These are phyloP conservation scores for Brassica hybrid DNA, from an alignment of 441 rosid genomes.

Conservation along the genomic window DNA sequence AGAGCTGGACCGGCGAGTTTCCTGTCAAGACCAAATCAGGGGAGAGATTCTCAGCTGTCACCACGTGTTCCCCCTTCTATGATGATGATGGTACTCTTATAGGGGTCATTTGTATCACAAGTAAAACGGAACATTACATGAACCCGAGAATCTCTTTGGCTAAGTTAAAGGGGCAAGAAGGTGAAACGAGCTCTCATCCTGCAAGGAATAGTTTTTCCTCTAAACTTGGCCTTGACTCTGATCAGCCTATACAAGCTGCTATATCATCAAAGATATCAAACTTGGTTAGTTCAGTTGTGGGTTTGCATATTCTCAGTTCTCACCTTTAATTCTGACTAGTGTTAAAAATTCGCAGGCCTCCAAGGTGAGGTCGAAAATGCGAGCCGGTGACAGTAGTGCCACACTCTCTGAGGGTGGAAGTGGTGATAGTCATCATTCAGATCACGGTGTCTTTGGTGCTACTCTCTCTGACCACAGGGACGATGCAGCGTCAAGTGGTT, in stretches of 20 bases:
- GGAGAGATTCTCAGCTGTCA: slow-evolving; percentile 62
- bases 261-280: slow-evolving; percentile 85
- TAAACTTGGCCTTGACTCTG: slow-evolving; percentile 78
- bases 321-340: slow-evolving; percentile 37
- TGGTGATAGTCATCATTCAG: slow-evolving; percentile 72
- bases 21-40: slow-evolving; percentile 78
- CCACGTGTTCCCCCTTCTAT: slow-evolving; percentile 75
- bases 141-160: slow-evolving; percentile 44
- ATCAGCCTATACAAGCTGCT: slow-evolving; percentile 87
- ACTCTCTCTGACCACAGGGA: slow-evolving; percentile 68
- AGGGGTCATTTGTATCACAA: slow-evolving; percentile 78
- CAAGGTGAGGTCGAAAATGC: slow-evolving; percentile 79
- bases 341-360: slow-evolving; percentile 60
- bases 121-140: slow-evolving; percentile 55
- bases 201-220: slow-evolving; percentile 57
- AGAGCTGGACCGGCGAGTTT: slow-evolving; percentile 87
- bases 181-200: slow-evolving; percentile 55
- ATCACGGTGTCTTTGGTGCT: slow-evolving; percentile 60
- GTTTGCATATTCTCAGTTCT: too few species aligned
- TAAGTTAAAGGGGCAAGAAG: slow-evolving; percentile 47
- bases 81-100: slow-evolving; percentile 76
- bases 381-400: slow-evolving; percentile 53
- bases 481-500: slow-evolving; percentile 82
- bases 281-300: slow-evolving; percentile 36
- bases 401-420: slow-evolving; percentile 74